Conservation (phyloP, 139 green algal genomes). For the Tetraselmis striata region DNA sequence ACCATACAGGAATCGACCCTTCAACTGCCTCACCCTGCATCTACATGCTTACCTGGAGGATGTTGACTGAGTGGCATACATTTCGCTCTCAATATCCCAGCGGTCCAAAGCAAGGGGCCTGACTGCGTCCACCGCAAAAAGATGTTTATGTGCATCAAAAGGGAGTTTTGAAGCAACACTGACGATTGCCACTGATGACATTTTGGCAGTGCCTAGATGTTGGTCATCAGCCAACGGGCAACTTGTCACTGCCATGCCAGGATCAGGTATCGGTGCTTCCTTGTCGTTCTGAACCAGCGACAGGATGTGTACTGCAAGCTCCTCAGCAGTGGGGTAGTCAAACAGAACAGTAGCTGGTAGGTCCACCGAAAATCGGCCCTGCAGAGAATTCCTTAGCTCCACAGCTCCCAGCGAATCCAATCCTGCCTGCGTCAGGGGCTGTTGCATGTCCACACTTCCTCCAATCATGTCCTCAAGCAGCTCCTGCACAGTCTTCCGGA, state of each 20-base stretch:
- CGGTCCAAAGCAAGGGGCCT: background rate
- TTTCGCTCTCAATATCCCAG: background rate
- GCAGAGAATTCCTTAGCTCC: slow-evolving; percentile 25
- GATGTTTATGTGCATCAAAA: background rate
- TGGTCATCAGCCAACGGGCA: too few relatives aligned
- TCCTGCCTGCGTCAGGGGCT: slow-evolving; percentile 27
- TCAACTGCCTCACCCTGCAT: too few relatives aligned
- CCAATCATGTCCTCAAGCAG: background rate
- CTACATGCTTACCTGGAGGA: background rate
- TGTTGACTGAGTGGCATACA: background rate
- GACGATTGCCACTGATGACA: background rate
- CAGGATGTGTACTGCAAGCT: background rate
- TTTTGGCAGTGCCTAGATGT: too few relatives aligned
- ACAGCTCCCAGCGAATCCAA: slow-evolving; percentile 49
- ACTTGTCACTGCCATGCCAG: too few relatives aligned
- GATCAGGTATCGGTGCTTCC: too few relatives aligned
- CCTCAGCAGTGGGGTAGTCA: slow-evolving; percentile 14
- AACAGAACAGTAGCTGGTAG: slow-evolving; percentile 8
- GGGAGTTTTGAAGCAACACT: background rate
- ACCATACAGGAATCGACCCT: too few relatives aligned
- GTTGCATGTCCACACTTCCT: slow-evolving; percentile 22
- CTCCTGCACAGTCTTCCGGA: background rate
- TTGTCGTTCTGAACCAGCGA: background rate
- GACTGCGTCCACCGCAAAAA: background rate
- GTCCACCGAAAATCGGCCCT: background rate